Percentiles rank a stretch among this genome's conserved stretches.
Evolutionary conservation across 805 yeast genomes (phyloP).

Genomic region (Kluyveromyces siamensis): DNA sequence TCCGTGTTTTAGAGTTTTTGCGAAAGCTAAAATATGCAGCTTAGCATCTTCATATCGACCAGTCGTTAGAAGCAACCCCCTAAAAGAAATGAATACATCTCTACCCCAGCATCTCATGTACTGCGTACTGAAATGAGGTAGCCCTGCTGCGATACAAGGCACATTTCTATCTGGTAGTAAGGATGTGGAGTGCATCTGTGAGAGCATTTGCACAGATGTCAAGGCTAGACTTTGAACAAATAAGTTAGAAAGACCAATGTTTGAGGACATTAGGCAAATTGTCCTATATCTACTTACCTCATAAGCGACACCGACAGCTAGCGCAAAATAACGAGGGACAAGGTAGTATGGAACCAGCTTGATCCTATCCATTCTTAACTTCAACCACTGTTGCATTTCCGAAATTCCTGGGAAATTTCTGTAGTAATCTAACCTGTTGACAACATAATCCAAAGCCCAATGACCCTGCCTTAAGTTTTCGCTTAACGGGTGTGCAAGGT

Average conservation of each 20-base stretch:
- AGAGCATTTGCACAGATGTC: constrained; percentile 82
- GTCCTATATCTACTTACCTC: constrained; percentile 71
- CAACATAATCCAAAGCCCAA: constrained; percentile 83
- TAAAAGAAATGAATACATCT: constrained; percentile 80
- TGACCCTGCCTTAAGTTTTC: constrained; percentile 71
- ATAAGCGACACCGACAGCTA: constrained; percentile 74
- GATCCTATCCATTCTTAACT: constrained; percentile 51
- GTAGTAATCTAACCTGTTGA: constrained; percentile 52
- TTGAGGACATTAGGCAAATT: constrained; percentile 42
- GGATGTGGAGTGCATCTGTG: constrained; percentile 63
- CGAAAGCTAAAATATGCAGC: constrained; percentile 76
- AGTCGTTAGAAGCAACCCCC: constrained; percentile 74
- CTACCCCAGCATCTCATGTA: constrained; percentile 99
- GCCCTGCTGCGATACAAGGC: constrained; percentile 88
- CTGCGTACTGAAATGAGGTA: constrained; percentile 85
- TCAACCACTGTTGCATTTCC: constrained; percentile 63
- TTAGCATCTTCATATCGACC: constrained; percentile 75
- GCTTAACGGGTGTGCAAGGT: constrained; percentile 77
- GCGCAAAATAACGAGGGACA: constrained; percentile 79
- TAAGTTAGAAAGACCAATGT: constrained; percentile 51
- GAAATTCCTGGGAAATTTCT: constrained; percentile 36
- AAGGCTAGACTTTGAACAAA: constrained; percentile 76
- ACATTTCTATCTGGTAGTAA: constrained; percentile 52
- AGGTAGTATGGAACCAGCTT: constrained; percentile 66
- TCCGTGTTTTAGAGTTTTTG: constrained; percentile 88